Evolutionary conservation across 768 basidiomycete genomes (phyloP).

Genomic region (Erythrobasidium yunnanense): DNA sequence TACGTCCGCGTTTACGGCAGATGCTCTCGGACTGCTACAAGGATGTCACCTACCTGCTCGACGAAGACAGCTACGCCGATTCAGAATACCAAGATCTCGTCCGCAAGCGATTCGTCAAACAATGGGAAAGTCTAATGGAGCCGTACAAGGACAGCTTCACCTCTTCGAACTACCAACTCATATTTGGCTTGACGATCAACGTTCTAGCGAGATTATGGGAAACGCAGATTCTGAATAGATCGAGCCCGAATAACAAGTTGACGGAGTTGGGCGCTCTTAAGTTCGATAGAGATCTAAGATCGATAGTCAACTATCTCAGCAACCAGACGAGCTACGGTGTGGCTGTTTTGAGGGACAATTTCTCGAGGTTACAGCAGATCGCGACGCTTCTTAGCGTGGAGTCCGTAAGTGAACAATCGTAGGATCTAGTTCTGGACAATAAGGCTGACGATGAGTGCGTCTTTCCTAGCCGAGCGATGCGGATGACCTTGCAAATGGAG

Average conservation of each 20-base stretch:
- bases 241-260: conserved; percentile 1
- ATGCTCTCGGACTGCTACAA: conserved; percentile 79
- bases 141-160: conserved; percentile 83
- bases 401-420: conserved; percentile 30
- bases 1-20: conserved; percentile 73
- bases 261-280: conserved; percentile 85
- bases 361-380: conserved; percentile 81
- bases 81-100: conserved; percentile 79
- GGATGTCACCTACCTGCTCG: conserved; percentile 74
- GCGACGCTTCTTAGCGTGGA: conserved; percentile 71
- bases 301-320: conserved; percentile 68
- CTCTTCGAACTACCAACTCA: conserved; percentile 70
- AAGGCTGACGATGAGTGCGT: not conserved
- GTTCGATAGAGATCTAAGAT: conserved; percentile 81
- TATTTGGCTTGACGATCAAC: conserved; percentile 77
- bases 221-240: conserved; percentile 74
- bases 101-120: conserved; percentile 75
- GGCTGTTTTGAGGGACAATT: conserved; percentile 64
- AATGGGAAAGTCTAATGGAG: conserved; percentile 75
- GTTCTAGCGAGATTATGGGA: conserved; percentile 92
- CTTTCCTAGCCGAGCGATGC: conserved; percentile 5
- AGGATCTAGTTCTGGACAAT: not conserved
- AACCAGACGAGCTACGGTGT: conserved; percentile 84
- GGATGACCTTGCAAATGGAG: not conserved
- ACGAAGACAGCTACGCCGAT: conserved; percentile 71